Conservation (phyloP, 495 filamentous ascomycete genomes). For the Lasiosphaeriaceae sp. region DNA sequence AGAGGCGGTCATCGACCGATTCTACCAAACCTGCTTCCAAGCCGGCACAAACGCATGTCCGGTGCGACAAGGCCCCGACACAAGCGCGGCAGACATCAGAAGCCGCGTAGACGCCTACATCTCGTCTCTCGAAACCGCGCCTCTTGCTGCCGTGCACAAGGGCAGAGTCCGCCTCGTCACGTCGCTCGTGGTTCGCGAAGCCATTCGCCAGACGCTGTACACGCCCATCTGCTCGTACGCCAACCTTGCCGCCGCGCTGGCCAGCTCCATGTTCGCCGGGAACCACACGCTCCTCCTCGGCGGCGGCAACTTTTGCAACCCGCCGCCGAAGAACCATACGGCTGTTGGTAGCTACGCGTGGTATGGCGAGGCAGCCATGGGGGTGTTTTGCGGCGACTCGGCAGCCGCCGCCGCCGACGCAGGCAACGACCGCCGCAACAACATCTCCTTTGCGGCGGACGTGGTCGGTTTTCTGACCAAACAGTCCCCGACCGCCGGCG, state of each 20-base stretch:
- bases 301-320: neutral
- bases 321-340: neutral
- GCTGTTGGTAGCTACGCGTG: neutral
- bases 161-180: constrained; percentile 28
- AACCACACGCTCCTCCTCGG: constrained; percentile 2
- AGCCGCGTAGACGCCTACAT: constrained; percentile 36
- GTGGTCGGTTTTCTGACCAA: constrained; percentile 36
- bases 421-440: too few species aligned
- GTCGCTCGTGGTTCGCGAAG: constrained; percentile 39
- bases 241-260: constrained; percentile 32
- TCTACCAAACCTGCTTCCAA: constrained; percentile 46
- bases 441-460: constrained; percentile 34
- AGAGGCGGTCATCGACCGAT: constrained; percentile 44
- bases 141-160: constrained; percentile 17
- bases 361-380: constrained; percentile 15
- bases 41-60: constrained; percentile 37
- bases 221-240: constrained; percentile 20
- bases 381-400: constrained; percentile 57
- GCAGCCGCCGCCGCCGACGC: constrained; percentile 25
- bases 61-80: constrained; percentile 43
- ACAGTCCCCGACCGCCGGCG: constrained; percentile 48
- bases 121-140: constrained; percentile 8
- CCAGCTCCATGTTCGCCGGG: constrained; percentile 8
- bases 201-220: constrained; percentile 34
- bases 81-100: constrained; percentile 46